Conservation (phyloP, 2,329 filamentous ascomycete genomes). For the Ustilaginoidea virens region DNA sequence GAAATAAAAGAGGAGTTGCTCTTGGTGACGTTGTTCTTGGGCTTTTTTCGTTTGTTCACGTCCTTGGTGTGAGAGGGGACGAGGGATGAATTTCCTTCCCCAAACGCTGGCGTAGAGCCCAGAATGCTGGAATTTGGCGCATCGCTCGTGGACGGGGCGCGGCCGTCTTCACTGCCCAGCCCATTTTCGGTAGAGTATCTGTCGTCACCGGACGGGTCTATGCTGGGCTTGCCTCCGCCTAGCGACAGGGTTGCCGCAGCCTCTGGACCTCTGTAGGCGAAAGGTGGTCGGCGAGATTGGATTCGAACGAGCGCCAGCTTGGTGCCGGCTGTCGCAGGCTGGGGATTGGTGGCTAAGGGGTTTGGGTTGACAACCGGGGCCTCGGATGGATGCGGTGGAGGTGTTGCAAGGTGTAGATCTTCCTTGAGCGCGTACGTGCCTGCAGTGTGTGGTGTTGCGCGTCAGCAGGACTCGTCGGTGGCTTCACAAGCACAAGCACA, state of each 20-base stretch:
- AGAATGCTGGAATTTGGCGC: slow-evolving; percentile 23
- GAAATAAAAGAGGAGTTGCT: slow-evolving; percentile 98
- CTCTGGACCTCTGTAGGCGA: slow-evolving; percentile 38
- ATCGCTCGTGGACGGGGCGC: slow-evolving; percentile 37
- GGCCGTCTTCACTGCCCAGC: slow-evolving; percentile 39
- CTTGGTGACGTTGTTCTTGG: slow-evolving; percentile 96
- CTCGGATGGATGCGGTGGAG: slow-evolving; percentile 90
- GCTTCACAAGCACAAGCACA: background rate
- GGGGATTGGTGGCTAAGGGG: slow-evolving; percentile 71
- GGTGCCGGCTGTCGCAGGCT: slow-evolving; percentile 72
- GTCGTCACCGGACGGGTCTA: slow-evolving; percentile 46
- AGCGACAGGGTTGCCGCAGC: slow-evolving; percentile 32
- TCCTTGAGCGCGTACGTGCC: slow-evolving; percentile 85
- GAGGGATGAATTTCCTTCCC: slow-evolving; percentile 69
- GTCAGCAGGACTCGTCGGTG: slow-evolving; percentile 5
- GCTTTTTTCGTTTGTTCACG: slow-evolving; percentile 70
- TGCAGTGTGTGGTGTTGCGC: slow-evolving; percentile 22
- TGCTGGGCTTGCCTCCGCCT: slow-evolving; percentile 29
- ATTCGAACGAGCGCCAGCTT: slow-evolving; percentile 67
- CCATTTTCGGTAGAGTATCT: slow-evolving; percentile 45
- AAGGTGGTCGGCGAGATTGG: slow-evolving; percentile 42
- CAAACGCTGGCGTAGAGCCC: slow-evolving; percentile 54
- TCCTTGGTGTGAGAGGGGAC: slow-evolving; percentile 49
- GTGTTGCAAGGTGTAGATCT: slow-evolving; percentile 81
- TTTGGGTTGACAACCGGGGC: slow-evolving; percentile 77